Base-by-base conservation (phyloP, 2,329 filamentous ascomycete genomes). In the Coniochaeta sp. region DNA sequence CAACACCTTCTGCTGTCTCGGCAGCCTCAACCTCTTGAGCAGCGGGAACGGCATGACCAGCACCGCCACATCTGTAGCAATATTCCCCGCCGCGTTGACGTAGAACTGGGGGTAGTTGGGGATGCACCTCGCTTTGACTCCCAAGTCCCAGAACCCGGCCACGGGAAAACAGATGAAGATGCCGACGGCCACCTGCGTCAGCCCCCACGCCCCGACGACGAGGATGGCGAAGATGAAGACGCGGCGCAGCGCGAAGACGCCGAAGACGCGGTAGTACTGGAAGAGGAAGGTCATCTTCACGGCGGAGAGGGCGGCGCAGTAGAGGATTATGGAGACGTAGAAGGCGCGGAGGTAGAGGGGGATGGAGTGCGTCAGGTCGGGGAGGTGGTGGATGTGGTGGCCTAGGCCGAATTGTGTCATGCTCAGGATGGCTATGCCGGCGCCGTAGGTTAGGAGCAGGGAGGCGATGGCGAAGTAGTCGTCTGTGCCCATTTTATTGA, bases 261-360 rank as follows among this genome's bases (percentile, higher is more conserved):
- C 59, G 38, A 42, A 42, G 18, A 68, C 63, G 32, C 68, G 67
- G 50, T 70, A 67, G 52, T 70, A 71, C 50, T 70, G 66, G 4
- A 63, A 55, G 35, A 71, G 56, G 53, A 71, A 69, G 7, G 65
- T 62, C 27, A 70, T 40, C 55, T 71, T 71, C 42, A 69, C 57
- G 40, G 63, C 56, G 40, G 64, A 51, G 10, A 70, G 60, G 16
- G 60, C 60, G 10, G 57, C 49, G 48, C 66, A 66, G 53, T 71
- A 71, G 28, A 70, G 53, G n/a, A 65, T 58, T 18, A 71, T 66
- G 3, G 63, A 67, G 30, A 68, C 40, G 53, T 66, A 70, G 55
- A 69, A 66, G 28, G 22, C 16, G 30, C 14, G 8, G 14, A 32
- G 9, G 8, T 14, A 32, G 30, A 32, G 30, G 30, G 8, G 30